Percentiles rank a stretch among this genome's conserved stretches.
phyloP scores from a whole-genome alignment of 2,329 filamentous ascomycete genomes.

The Phyllachora maydis region DNA sequence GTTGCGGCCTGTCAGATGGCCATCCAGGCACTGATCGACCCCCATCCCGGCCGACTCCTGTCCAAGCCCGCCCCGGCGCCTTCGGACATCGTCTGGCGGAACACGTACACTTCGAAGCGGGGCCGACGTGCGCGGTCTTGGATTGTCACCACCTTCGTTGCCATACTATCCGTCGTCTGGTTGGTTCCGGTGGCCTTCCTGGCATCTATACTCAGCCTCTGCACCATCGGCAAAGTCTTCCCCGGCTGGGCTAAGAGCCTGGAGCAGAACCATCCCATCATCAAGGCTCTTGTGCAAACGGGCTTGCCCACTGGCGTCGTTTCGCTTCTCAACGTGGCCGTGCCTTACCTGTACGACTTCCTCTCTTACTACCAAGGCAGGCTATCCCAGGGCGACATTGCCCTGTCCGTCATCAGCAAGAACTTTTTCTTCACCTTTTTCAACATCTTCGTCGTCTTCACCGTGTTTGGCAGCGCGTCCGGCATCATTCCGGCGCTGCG shows the following conservation, averaged over 20 bases:
- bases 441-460: conserved; percentile 94
- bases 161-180: conserved; percentile 72
- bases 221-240: conserved; percentile 54
- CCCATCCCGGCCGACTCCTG: conserved; percentile 65
- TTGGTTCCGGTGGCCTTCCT: conserved; percentile 62
- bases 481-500: conserved; percentile 53
- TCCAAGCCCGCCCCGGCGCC: conserved; percentile 77
- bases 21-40: conserved; percentile 83
- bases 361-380: conserved; percentile 82
- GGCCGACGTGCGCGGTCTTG: conserved; percentile 61
- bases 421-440: conserved; percentile 99
- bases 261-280: conserved; percentile 42
- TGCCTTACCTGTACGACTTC: conserved; percentile 89
- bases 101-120: conserved; percentile 65
- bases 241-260: conserved; percentile 51
- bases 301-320: conserved; percentile 71
- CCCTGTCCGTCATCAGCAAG: conserved; percentile 88
- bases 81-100: conserved; percentile 83
- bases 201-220: conserved; percentile 60
- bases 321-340: conserved; percentile 70
- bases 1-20: conserved; percentile 89
- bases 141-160: conserved; percentile 67
- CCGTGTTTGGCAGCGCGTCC: conserved; percentile 64
- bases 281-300: conserved; percentile 63
- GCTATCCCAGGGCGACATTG: conserved; percentile 85